Conservation (phyloP, 257 asterid genomes). For the Penstemon newberryi region DNA sequence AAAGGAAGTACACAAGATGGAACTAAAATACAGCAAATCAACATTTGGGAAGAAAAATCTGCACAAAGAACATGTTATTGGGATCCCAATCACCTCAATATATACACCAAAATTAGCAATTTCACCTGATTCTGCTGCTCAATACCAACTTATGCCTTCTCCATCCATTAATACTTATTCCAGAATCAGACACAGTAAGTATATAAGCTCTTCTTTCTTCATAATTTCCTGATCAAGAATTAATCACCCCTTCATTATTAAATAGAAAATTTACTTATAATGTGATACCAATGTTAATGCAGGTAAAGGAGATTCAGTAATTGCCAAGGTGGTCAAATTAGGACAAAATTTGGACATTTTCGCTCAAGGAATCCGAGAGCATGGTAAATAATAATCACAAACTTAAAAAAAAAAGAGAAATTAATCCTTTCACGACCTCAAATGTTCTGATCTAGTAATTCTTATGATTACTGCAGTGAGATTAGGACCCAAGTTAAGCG, state of each 20-base stretch:
- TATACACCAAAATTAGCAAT: conserved; percentile 8
- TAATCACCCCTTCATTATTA: not conserved
- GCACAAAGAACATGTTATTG: conserved; percentile 32
- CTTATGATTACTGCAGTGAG: conserved; percentile 32
- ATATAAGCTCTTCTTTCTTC: not conserved
- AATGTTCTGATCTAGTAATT: not conserved
- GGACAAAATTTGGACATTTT: conserved; percentile 34
- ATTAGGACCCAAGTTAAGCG: conserved; percentile 38
- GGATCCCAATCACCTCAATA: conserved; percentile 39
- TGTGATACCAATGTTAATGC: conserved; percentile 19
- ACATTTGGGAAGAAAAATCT: conserved; percentile 24
- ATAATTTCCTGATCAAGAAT: not conserved
- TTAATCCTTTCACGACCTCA: not conserved
- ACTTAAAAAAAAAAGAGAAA: not conserved
- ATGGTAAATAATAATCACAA: conserved; percentile 17
- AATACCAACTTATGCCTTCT: conserved; percentile 36
- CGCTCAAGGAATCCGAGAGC: conserved; percentile 37
- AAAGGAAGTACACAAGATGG: conserved; percentile 21
- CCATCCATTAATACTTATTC: conserved; percentile 35
- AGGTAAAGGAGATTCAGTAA: conserved; percentile 38
- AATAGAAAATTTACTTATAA: not conserved
- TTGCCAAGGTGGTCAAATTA: conserved; percentile 42
- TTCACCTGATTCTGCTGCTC: conserved; percentile 31
- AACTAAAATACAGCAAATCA: conserved; percentile 26
- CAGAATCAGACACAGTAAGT: conserved; percentile 37